Evolutionary conservation across 768 basidiomycete genomes (phyloP).

Genomic region (Filobasidium wieringae): DNA sequence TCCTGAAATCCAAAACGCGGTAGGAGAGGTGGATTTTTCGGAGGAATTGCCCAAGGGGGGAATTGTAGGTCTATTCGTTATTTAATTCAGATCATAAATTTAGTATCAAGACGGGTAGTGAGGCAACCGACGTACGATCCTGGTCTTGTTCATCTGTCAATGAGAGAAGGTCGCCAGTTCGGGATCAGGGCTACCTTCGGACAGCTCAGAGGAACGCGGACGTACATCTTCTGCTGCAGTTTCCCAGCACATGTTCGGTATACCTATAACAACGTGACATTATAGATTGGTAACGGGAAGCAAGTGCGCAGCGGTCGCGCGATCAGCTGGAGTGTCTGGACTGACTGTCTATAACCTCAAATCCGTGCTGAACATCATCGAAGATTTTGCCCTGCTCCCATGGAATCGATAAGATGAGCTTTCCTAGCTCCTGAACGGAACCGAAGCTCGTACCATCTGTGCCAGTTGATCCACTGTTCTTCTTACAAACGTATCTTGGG

Average conservation of each 20-base stretch:
- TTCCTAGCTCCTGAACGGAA: too few relatives aligned
- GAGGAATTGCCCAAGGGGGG: slow-evolving; percentile 12
- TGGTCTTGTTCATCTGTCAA: background rate
- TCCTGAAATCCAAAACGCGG: slow-evolving; percentile 5
- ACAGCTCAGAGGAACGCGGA: too few relatives aligned
- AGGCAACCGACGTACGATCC: slow-evolving; percentile 13
- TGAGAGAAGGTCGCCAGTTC: background rate
- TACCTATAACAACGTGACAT: background rate
- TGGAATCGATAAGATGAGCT: too few relatives aligned
- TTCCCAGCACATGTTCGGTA: slow-evolving; percentile 9
- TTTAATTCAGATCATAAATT: background rate
- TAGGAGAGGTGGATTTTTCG: slow-evolving; percentile 11
- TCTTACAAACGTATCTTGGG: background rate
- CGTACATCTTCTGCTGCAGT: slow-evolving; percentile 11
- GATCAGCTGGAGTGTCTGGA: too few relatives aligned
- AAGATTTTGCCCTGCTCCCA: too few relatives aligned
- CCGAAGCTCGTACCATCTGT: background rate
- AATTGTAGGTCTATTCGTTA: slow-evolving; percentile 4
- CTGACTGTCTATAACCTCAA: slow-evolving; percentile 12
- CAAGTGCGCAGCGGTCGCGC: background rate
- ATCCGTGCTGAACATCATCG: slow-evolving; percentile 9
- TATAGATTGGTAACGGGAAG: background rate
- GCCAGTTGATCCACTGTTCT: background rate
- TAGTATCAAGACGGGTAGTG: background rate
- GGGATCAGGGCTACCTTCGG: background rate